Evolutionary conservation across 1,284 basidiomycete genomes (phyloP), one percentile per base, ranked within the genome.

Genomic region (Melampsora americana): DNA sequence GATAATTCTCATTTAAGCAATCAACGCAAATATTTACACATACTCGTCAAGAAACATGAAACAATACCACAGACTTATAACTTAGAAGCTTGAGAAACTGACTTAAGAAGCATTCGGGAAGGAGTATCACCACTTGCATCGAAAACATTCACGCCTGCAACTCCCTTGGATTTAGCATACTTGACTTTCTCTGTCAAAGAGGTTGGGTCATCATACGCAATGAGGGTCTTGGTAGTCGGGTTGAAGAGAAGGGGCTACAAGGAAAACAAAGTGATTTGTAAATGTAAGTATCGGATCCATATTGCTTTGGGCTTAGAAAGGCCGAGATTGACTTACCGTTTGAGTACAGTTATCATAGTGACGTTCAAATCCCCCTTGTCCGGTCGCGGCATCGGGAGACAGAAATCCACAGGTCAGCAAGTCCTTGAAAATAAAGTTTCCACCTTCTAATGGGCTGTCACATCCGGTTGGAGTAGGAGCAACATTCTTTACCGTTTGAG

Each of bases 221-320:
- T 75, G 50, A 68, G 59, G n/a, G 30, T 42, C 30, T 75, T 75
- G 42, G 35, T 74, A 7, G 64, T 56, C 42, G 72, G 48, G 16
- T 74, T 46, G 65, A 74, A 74, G 28, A 74, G 65, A 39, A 74
- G 66, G 3, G 72, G 72, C 72, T 74, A 42, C 20, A 39, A 48
- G 46, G 20, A 48, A 42, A 39, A 42, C n/a, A 12, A 12, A n/a
- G n/a, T 50, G 11, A 50, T 12, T 11, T 50, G 11, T 12, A n/a
- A 50, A 50, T n/a, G n/a, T 11, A 11, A 11, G n/a, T n/a, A 18
- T 23, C 18, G 44, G n/a, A 44, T 11, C 14, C n/a, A n/a, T n/a
- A n/a, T n/a, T n/a, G 9, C 5, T 23, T 11, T 32, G n/a, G 30
- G 48, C 1, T n/a, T n/a, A n/a, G n/a, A n/a, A n/a, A n/a, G n/a